Conservation (phyloP, 441 rosid species). For the Corymbia citriodora region DNA sequence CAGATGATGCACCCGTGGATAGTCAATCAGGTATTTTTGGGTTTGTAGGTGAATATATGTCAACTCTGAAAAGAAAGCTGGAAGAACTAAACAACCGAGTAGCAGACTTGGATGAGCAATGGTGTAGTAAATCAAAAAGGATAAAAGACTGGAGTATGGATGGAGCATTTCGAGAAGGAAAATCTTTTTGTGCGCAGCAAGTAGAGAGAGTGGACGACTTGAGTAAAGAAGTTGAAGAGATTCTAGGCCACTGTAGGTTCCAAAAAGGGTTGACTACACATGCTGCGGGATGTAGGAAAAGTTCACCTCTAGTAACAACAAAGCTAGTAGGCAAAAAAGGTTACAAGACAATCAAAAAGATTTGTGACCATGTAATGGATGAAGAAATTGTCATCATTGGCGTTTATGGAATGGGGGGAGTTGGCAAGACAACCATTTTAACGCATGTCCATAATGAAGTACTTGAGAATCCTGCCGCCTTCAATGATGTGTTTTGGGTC, state of each 20-base stretch:
- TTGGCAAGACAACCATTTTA: no score
- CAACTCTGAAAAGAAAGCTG: not conserved
- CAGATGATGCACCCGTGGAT: not conserved
- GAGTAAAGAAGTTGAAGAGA: not conserved
- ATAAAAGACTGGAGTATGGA: not conserved
- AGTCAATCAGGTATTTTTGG: accelerated
- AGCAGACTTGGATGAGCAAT: not conserved
- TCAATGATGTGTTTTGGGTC: no score
- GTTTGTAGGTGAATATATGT: accelerated
- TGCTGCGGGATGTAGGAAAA: accelerated
- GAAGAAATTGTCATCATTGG: not conserved
- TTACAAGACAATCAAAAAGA: accelerated
- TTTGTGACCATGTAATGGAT: accelerated
- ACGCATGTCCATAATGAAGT: no score
- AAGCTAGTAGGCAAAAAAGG: accelerated
- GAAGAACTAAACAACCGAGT: not conserved
- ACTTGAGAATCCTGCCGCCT: accelerated
- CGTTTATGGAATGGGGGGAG: no score
- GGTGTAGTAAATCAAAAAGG: not conserved
- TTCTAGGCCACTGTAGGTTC: not conserved
- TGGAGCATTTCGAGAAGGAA: not conserved
- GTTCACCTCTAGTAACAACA: accelerated
- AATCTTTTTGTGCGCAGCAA: not conserved
- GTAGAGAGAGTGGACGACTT: not conserved
- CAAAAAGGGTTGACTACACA: accelerated